Base-by-base conservation (phyloP, 257 asterid genomes). In the Apocynum venetum region DNA sequence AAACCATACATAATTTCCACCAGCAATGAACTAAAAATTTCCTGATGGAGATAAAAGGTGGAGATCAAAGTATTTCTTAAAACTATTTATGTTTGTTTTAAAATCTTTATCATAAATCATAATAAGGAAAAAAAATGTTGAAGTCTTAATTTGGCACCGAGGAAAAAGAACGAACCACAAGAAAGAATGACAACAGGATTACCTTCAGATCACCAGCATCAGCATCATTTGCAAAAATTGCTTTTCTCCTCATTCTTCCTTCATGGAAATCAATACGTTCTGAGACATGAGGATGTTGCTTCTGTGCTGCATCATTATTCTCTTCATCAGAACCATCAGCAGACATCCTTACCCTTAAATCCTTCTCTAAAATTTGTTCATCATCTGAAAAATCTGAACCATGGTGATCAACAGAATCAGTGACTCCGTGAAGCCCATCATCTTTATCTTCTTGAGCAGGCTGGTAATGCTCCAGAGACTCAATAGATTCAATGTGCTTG, bases 161-260 rank as follows among this genome's bases (percentile, higher is more conserved):
- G 47, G 2, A 12, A 15, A 41, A 14, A 25, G 38, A 25, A 12
- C 8, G 14, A 51, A 31, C 38, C 52, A 64, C 51, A 44, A 69
- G 43, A 55, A 71, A 75, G 41, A 72, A 31, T 57, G 43, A 60
- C 63, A 48, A 71, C 59, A 51, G 69, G 72, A 73, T 57, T 86
- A 91, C 97, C 96, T 84, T 79, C 46, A 69, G 80, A 77, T 85
- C 80, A 77, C 84, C 87, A 60, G 76, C 57, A 71, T 87, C 89
- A 82, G 73, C 77, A 71, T 86, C 97, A 88, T 89, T 84, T 77
- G 68, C 91, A 85, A 93, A 96, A 81, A 90, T 84, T 79, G 97
- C 97, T 91, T 86, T 91, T 82, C 99, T 93, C 82, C 99, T 89
- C 91, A 86, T 83, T 86, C 99, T 93, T 86, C 97, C 97, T 6